Base-by-base conservation (phyloP, 441 rosid species). In the Adansonia madagascariensis region DNA sequence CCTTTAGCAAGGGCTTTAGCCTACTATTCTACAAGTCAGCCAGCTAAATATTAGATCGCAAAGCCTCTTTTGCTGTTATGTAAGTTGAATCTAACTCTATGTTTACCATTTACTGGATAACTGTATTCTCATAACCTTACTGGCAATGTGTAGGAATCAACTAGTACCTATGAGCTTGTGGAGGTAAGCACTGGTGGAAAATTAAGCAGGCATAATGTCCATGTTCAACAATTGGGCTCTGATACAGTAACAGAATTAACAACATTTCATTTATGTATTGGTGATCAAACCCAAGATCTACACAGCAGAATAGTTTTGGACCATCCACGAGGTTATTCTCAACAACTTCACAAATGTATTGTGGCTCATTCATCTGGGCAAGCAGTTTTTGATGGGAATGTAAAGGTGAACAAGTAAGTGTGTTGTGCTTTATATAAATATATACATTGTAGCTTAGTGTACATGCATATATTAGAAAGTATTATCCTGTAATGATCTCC, bases 101-200 rank as follows among this genome's bases (percentile, higher is more conserved):
- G 14, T 49, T 47, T 49, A 72, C 74, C 18, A 77, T 60, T 72
- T 41, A 75, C 46, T 55, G 15, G 18, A 35, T 27, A 57, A 65
- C 47, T 2, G 39, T 39, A 47, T 14, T n/a, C 72, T 43, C 31
- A 74, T 74, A 56, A 64, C 18, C 59, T 50, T 47, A 27, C 35
- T 65, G 50, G 17, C 46, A 56, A 10, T 75, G 53, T 80, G 83
- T 84, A 93, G 99, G 92, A 91, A 86, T 76, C 90, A 56, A 81
- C 83, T 77, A 93, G 99, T 81, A 75, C 75, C 43, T 95, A 93
- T 75, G 92, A 92, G 80, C 95, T 95, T 31, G 92, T 89, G 17
- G 99, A 95, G 88, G 87, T 92, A 80, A 93, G 99, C 80, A 89
- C 91, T 0, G 99, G 99, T 4, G 98, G 97, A 68, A 93, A 83